Conservation (phyloP, 352 stramenopile genomes). For the Phytophthora boehmeriae region DNA sequence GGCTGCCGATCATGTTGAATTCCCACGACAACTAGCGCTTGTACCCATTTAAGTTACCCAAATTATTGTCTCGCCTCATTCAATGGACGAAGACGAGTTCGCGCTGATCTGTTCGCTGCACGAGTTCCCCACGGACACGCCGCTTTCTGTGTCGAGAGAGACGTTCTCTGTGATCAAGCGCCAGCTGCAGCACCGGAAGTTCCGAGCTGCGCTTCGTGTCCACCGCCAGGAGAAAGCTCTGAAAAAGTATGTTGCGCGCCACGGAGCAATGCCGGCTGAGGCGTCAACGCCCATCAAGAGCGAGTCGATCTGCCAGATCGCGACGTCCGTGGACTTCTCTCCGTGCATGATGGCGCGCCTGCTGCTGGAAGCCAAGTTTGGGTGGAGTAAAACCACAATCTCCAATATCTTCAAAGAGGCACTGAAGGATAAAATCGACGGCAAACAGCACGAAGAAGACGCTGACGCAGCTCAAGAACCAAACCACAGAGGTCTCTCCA, state of each 20-base stretch:
- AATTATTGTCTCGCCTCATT: too few species aligned
- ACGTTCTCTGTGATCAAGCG: conserved; percentile 65
- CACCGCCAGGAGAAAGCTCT: conserved; percentile 69
- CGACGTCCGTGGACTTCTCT: conserved; percentile 54
- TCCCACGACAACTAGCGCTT: too few species aligned
- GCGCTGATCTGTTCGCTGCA: conserved; percentile 51
- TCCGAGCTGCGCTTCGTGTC: conserved; percentile 46
- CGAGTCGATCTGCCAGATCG: conserved; percentile 48
- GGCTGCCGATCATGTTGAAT: too few species aligned
- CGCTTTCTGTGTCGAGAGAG: conserved; percentile 53
- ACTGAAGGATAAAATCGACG: conserved; percentile 29
- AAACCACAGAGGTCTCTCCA: conserved; percentile 31
- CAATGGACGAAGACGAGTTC: conserved; percentile 60
- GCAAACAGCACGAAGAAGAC: neutral
- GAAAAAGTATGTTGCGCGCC: conserved; percentile 52
- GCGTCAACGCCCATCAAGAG: conserved; percentile 1
- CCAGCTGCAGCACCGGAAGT: conserved; percentile 52
- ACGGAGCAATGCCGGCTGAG: conserved; percentile 7
- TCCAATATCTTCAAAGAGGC: conserved; percentile 69
- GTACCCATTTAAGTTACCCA: too few species aligned
- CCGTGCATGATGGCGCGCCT: conserved; percentile 74
- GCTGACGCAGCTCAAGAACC: neutral
- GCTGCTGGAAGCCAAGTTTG: conserved; percentile 58
- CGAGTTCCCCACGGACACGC: conserved; percentile 26
- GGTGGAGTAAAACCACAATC: conserved; percentile 70